These are phyloP conservation scores for Lunularia cruciata DNA, from an alignment of 225 moss, liverwort and hornwort species.

Conservation along the genomic window DNA sequence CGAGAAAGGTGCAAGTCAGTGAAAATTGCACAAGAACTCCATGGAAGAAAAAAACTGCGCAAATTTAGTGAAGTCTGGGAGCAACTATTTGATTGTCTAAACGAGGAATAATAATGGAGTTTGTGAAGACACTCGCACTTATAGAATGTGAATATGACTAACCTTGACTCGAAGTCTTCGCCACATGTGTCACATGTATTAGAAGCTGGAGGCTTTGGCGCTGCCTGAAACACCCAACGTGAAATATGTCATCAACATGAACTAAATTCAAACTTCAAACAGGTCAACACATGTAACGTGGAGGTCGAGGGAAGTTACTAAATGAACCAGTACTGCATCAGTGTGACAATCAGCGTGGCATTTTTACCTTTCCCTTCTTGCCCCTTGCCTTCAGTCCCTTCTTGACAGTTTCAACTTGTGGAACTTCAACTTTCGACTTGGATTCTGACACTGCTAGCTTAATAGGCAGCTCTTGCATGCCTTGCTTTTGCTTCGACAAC, in stretches of 20 bases:
- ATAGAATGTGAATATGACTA: constrained; percentile 11
- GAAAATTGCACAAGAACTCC: too few species aligned
- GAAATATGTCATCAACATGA: not conserved
- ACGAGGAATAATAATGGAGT: too few species aligned
- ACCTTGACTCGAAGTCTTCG: constrained; percentile 89
- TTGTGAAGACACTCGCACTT: too few species aligned
- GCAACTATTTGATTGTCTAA: too few species aligned
- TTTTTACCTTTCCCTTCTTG: constrained; percentile 39
- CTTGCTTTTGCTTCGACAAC: constrained; percentile 33
- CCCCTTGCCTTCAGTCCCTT: constrained; percentile 29
- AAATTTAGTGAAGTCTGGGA: too few species aligned
- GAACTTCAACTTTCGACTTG: not conserved
- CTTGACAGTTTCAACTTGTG: constrained; percentile 27
- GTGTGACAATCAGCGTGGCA: too few species aligned
- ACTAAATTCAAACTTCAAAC: not conserved
- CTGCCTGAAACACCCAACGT: constrained; percentile 46
- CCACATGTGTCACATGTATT: constrained; percentile 86
- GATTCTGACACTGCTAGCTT: constrained; percentile 1
- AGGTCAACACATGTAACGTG: too few species aligned
- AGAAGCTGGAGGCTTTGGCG: constrained; percentile 47
- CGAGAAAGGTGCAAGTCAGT: not conserved
- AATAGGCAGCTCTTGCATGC: constrained; percentile 1
- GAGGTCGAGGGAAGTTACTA: too few species aligned
- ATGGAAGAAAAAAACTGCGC: too few species aligned
- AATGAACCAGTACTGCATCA: too few species aligned